Evolutionary conservation across 176 grass and related monocot genomes (phyloP).

Genomic region (Urochloa ruziziensis): DNA sequence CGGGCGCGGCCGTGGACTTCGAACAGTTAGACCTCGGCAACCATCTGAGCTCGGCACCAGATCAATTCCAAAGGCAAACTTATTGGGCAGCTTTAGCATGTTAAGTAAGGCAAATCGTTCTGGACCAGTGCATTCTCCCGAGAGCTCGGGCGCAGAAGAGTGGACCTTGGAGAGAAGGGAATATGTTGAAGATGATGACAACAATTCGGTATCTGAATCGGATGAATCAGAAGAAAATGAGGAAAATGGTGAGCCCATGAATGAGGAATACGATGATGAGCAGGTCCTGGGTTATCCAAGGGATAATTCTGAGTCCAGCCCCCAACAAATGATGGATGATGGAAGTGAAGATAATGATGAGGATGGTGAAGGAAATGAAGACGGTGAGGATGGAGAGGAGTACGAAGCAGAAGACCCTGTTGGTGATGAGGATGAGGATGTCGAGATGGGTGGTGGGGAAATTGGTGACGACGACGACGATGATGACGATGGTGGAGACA

Average conservation of each 20-base stretch:
- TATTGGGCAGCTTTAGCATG: conserved; percentile 80
- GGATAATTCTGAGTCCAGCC: conserved; percentile 36
- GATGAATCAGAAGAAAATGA: conserved; percentile 49
- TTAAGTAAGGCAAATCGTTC: conserved; percentile 53
- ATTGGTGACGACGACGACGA: conserved; percentile 24
- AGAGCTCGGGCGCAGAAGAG: conserved; percentile 76
- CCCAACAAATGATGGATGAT: conserved; percentile 46
- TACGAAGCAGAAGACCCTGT: conserved; percentile 38
- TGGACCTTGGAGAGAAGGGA: conserved; percentile 67
- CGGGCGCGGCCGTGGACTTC: conserved; percentile 66
- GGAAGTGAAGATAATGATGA: conserved; percentile 39
- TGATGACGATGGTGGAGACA: conserved; percentile 6
- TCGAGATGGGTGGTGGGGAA: conserved; percentile 39
- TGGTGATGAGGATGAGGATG: conserved; percentile 36
- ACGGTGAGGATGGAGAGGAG: conserved; percentile 48
- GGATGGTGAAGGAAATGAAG: conserved; percentile 47
- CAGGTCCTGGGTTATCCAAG: conserved; percentile 43
- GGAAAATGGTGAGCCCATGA: conserved; percentile 52
- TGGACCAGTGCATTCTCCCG: conserved; percentile 36
- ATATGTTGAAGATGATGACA: conserved; percentile 53
- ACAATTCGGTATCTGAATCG: conserved; percentile 41
- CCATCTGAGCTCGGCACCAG: conserved; percentile 43
- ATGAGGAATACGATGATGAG: conserved; percentile 64
- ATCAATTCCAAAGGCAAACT: conserved; percentile 58
- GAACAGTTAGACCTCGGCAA: conserved; percentile 73